phyloP scores from a whole-genome alignment of 768 basidiomycete genomes.

The Boletus rubropictus region DNA sequence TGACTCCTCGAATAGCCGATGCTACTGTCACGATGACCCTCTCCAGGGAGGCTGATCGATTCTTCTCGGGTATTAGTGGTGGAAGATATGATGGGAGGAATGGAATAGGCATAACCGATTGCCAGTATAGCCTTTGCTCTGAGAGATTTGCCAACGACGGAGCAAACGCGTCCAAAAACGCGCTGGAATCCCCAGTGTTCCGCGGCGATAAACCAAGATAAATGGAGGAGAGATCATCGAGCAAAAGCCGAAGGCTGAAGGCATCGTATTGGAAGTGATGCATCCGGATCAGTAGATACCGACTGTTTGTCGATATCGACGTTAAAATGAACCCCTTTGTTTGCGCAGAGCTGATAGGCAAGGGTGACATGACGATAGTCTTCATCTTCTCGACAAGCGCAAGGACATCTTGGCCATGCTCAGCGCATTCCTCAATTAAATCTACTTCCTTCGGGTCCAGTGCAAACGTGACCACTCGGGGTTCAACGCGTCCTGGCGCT shows the following conservation, averaged over 20 bases:
- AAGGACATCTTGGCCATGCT: slow-evolving; percentile 4
- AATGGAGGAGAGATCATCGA: slow-evolving; percentile 35
- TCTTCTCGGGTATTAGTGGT: neutral
- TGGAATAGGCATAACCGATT: slow-evolving; percentile 26
- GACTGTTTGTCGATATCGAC: slow-evolving; percentile 1
- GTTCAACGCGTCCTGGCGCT: slow-evolving; percentile 9
- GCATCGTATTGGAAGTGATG: slow-evolving; percentile 51
- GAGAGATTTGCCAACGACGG: slow-evolving; percentile 15
- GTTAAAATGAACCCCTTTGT: slow-evolving; percentile 19
- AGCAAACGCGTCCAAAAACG: slow-evolving; percentile 27
- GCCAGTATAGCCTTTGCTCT: slow-evolving; percentile 34
- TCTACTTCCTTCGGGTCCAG: slow-evolving; percentile 1
- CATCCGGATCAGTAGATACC: slow-evolving; percentile 31
- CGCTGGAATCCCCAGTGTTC: slow-evolving; percentile 21
- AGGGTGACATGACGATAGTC: slow-evolving; percentile 18
- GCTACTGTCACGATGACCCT: slow-evolving; percentile 26
- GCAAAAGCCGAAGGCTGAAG: slow-evolving; percentile 38
- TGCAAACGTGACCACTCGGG: slow-evolving; percentile 25
- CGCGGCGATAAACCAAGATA: slow-evolving; percentile 27
- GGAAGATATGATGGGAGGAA: slow-evolving; percentile 29
- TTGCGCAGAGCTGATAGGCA: slow-evolving; percentile 17
- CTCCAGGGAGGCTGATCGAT: neutral
- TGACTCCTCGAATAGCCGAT: slow-evolving; percentile 38
- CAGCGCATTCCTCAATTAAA: slow-evolving; percentile 7
- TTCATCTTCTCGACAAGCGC: slow-evolving; percentile 20